phyloP scores from a whole-genome alignment of 305 asterid genomes.

The Fraxinus sp. region DNA sequence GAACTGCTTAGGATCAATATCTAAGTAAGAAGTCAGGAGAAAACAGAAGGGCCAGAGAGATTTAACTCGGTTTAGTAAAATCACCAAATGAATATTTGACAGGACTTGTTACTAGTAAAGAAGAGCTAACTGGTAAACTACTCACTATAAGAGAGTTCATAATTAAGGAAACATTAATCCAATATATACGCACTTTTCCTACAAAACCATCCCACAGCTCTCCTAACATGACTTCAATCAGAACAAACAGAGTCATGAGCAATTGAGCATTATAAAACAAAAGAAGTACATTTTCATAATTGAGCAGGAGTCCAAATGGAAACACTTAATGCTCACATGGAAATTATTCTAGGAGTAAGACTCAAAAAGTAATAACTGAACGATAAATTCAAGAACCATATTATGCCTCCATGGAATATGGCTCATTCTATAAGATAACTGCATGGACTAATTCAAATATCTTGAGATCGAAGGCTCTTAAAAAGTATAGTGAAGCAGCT shows the following conservation, averaged over 20 bases:
- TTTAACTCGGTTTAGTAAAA: not conserved
- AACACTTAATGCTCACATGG: not conserved
- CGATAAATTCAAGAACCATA: not conserved
- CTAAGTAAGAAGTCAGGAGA: not conserved
- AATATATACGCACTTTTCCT: not conserved
- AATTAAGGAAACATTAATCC: not conserved
- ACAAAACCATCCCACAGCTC: not conserved
- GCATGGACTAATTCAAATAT: not conserved
- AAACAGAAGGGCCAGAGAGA: not conserved
- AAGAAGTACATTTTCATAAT: not conserved
- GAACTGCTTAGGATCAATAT: not conserved
- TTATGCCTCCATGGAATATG: not conserved
- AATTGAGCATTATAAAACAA: not conserved
- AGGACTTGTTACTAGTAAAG: not conserved
- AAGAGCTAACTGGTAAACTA: not conserved
- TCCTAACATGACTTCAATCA: not conserved
- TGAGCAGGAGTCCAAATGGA: not conserved
- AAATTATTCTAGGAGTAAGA: not conserved
- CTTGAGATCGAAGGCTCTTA: not conserved
- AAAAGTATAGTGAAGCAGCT: not conserved
- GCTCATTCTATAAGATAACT: not conserved
- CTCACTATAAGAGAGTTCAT: not conserved
- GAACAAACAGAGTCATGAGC: not conserved
- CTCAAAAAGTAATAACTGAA: not conserved
- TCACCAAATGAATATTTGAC: not conserved